phyloP scores from a whole-genome alignment of 2,329 filamentous ascomycete species.

The Sclerotinia sclerotiorum region DNA sequence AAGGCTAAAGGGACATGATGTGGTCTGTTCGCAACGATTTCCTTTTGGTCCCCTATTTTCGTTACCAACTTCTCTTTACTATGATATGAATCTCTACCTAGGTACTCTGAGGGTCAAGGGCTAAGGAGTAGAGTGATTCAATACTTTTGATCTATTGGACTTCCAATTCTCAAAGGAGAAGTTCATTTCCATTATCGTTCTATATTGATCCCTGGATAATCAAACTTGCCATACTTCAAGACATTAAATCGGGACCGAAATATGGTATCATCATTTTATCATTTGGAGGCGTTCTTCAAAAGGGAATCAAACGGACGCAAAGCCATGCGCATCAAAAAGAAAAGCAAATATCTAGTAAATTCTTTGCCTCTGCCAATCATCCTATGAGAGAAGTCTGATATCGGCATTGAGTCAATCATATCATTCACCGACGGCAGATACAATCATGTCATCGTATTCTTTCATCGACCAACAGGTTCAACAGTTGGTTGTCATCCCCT shows the following conservation, averaged over 20 bases:
- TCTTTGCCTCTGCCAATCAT: background rate
- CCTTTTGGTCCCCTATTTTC: slow-evolving; percentile 13
- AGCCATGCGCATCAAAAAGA: background rate
- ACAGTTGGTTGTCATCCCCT: background rate
- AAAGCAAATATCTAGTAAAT: background rate
- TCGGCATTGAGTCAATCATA: background rate
- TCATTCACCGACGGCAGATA: background rate
- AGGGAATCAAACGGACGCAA: background rate
- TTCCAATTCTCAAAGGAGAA: background rate
- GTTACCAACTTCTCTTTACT: background rate
- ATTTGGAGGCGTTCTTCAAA: background rate
- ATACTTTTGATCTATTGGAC: background rate
- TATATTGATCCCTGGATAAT: background rate
- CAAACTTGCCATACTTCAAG: background rate
- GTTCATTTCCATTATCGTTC: slow-evolving; percentile 5
- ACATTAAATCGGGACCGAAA: slow-evolving; percentile 1
- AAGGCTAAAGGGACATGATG: slow-evolving; percentile 12
- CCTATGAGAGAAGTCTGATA: background rate
- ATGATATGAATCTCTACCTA: background rate
- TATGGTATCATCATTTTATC: background rate
- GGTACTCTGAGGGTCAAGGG: no score
- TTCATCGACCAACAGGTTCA: slow-evolving; percentile 1
- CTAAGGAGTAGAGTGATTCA: no score
- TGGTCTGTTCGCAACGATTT: slow-evolving; percentile 17
- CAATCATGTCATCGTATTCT: background rate